A percentile compares a stretch with the other conserved stretches of the same genome.
These are phyloP conservation scores for Solanum dulcamara DNA, from an alignment of 257 asterid genomes.

Conservation along the genomic window DNA sequence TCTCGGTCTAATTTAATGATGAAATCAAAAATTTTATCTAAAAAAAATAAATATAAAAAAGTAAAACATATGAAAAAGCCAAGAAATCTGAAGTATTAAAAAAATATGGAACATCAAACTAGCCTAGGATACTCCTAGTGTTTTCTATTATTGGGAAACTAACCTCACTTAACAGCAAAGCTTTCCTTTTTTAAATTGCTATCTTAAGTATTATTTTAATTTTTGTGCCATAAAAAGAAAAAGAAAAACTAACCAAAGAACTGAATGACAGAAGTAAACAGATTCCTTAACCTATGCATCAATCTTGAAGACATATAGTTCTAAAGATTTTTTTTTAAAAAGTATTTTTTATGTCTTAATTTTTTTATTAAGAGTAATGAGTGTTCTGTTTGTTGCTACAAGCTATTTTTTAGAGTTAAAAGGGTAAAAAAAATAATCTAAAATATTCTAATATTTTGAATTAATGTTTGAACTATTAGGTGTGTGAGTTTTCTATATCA, in stretches of 20 bases:
- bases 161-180: not conserved
- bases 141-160: not conserved
- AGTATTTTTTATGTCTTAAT: too few species aligned
- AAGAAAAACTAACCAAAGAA: not conserved
- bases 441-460: too few species aligned
- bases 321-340: too few species aligned
- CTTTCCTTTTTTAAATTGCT: not conserved
- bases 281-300: not conserved
- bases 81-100: too few species aligned
- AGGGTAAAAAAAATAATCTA: too few species aligned
- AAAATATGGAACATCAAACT: not conserved
- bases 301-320: not conserved
- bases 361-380: not conserved
- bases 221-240: not conserved
- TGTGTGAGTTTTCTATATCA: too few species aligned
- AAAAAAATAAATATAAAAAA: too few species aligned
- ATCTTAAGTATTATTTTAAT: not conserved
- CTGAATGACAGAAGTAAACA: not conserved
- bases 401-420: too few species aligned
- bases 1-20: accelerated
- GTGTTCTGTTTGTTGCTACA: not conserved
- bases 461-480: too few species aligned
- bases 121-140: slow-evolving; percentile 3
- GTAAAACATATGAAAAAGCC: too few species aligned
- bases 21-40: too few species aligned